A percentile compares a stretch with the other conserved stretches of the same genome.
These are phyloP conservation scores for Candida berthetii DNA, from an alignment of 805 yeast species.

Conservation along the genomic window DNA sequence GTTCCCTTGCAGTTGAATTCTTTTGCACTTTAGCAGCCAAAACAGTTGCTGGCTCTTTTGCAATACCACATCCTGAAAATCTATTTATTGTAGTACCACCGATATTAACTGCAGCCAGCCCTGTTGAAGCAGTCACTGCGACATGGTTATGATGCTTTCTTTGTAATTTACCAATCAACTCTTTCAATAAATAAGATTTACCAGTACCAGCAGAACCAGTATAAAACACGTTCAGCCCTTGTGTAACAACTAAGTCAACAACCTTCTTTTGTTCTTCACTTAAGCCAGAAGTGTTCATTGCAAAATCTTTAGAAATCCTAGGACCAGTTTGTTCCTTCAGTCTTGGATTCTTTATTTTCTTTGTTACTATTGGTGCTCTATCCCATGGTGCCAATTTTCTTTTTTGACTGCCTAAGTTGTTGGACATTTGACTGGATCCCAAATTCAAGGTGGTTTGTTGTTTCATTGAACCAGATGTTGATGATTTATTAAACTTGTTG, in stretches of 20 bases:
- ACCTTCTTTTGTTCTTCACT: constrained; percentile 48
- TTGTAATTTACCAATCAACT: constrained; percentile 51
- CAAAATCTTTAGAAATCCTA: constrained; percentile 8
- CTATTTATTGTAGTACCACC: constrained; percentile 88
- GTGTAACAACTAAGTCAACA: constrained; percentile 42
- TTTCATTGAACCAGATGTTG: background rate
- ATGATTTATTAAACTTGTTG: background rate
- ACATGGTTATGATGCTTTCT: constrained; percentile 42
- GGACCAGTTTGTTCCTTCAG: constrained; percentile 1
- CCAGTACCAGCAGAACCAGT: constrained; percentile 91
- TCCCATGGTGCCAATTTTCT: constrained; percentile 3
- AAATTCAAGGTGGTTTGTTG: background rate
- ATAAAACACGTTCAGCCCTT: constrained; percentile 53
- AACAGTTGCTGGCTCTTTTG: constrained; percentile 46
- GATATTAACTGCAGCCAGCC: constrained; percentile 90
- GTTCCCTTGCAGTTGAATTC: constrained; percentile 33
- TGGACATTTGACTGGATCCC: too few species aligned
- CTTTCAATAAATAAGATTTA: constrained; percentile 62
- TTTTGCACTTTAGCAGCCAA: constrained; percentile 43
- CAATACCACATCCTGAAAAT: constrained; percentile 83
- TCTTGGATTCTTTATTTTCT: constrained; percentile 9
- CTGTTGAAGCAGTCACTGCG: constrained; percentile 94
- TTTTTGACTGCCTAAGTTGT: background rate
- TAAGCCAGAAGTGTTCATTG: constrained; percentile 7
- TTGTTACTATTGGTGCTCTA: background rate